Evolutionary conservation across 306 rosid species (phyloP), one percentile per base, ranked within the genome.

Genomic region (Dalbergia oliveri): DNA sequence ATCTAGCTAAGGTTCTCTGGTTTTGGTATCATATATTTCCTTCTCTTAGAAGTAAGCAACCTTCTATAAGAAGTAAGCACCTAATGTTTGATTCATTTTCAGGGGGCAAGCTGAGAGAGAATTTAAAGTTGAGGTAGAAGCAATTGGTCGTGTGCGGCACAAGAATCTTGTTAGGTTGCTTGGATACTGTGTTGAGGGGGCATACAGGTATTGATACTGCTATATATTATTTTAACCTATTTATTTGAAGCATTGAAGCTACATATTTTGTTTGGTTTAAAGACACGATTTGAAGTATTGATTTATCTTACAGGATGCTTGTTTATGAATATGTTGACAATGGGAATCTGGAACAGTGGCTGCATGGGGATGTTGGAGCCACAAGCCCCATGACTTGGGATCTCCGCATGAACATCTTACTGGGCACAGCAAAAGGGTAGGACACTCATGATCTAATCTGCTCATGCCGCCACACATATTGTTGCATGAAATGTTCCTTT

Each of bases 101-200:
- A 96, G 98, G 88, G 99, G 99, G 84, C 99, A 96, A 83, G 99
- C 99, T 65, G 99, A 93, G 89, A 96, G 83, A 84, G 99, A 96
- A 69, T 96, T 96, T 77, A 91, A 90, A 83, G 98, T 84, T 19
- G 99, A 96, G 89, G 99, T 96, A 45, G 99, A 96, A 88, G 89
- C 69, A 26, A 96, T 96, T 81, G 99, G 98, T 58, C 97, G 99
- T 7, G 99, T 96, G 70, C 88, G 98, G 69, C 99, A 96, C 86
- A 96, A 96, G 89, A 96, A 93, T 90, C 98, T 96, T 59, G 98
- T 96, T 66, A 89, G 99, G 78, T 76, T 96, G 88, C 98, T 93
- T 71, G 99, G 99, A 63, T 96, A 96, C 81, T 96, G 99, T 84
- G 99, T 91, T 82, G 99, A 93, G 86, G 99, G 99, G 73, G 99